phyloP scores from a whole-genome alignment of 2,329 filamentous ascomycete species.

The Septoria petroselini region DNA sequence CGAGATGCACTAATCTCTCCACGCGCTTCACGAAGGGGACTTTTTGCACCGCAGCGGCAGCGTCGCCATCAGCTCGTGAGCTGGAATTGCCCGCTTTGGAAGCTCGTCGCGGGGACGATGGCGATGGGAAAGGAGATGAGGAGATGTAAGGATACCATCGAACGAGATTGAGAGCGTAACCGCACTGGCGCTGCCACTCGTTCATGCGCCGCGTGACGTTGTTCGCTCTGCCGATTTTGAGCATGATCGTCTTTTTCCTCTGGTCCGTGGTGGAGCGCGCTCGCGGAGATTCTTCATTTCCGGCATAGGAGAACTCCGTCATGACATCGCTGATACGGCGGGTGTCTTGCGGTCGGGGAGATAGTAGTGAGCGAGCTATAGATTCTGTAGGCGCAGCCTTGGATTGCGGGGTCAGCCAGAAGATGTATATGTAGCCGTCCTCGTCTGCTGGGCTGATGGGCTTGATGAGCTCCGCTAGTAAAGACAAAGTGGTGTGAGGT shows the following conservation, averaged over 20 bases:
- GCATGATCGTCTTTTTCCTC: slow-evolving; percentile 58
- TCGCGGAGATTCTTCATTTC: slow-evolving; percentile 1
- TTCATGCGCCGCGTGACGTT: slow-evolving; percentile 91
- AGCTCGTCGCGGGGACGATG: slow-evolving; percentile 6
- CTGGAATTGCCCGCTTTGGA: slow-evolving; percentile 22
- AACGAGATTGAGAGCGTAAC: slow-evolving; percentile 80
- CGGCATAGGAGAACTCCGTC: slow-evolving; percentile 35
- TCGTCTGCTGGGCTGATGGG: slow-evolving; percentile 72
- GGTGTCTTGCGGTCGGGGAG: slow-evolving; percentile 12
- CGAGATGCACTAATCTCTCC: slow-evolving; percentile 85
- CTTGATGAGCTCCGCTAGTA: slow-evolving; percentile 74
- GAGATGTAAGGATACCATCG: slow-evolving; percentile 83
- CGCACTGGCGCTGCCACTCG: slow-evolving; percentile 91
- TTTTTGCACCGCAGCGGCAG: slow-evolving; percentile 61
- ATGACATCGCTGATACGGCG: slow-evolving; percentile 37
- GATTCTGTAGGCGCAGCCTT: slow-evolving; percentile 52
- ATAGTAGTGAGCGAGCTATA: slow-evolving; percentile 36
- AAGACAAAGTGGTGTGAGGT: slow-evolving; percentile 63
- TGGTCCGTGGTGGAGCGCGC: background rate
- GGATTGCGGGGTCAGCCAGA: slow-evolving; percentile 77
- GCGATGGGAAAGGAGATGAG: slow-evolving; percentile 28
- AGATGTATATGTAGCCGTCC: slow-evolving; percentile 95
- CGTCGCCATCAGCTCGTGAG: slow-evolving; percentile 25
- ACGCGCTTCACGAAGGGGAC: slow-evolving; percentile 84
- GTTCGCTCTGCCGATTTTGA: slow-evolving; percentile 64